Base-by-base conservation (phyloP, 2,329 filamentous ascomycete species). In the Penicillium sp. region DNA sequence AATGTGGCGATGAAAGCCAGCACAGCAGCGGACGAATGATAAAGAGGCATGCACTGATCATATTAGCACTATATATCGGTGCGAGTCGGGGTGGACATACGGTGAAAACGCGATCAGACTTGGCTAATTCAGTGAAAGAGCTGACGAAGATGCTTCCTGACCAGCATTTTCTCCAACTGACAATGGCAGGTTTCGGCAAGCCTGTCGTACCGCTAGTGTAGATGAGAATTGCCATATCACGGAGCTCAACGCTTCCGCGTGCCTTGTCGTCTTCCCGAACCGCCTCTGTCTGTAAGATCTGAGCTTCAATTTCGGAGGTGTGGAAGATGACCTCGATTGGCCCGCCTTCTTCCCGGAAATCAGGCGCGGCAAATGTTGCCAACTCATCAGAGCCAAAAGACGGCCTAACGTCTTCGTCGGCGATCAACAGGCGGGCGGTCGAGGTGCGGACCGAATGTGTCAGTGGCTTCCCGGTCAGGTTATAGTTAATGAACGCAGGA, bases 401-500 rank as follows among this genome's bases (percentile, higher is more conserved):
- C 45, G 82, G 79, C 31, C 81, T 83, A 7, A 91, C 81, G 19
- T 88, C 83, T 3, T 89, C 85, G 67, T 95, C 92, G 9, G 94
- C 83, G 21, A 97, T 74, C 60, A 93, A 80, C 2, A 96, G 71
- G 9, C 84, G 84, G 0, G 91, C 82, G 0, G 85, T 88, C 2
- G 91, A 90, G 1, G 87, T 86, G 66, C 84, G 85, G 49, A 96
- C 82, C 67, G 91, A 94, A 76, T 97, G 92, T 3, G 86, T 75
- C 64, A 97, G 80, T 0, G 91, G 84, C 30, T 89, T 86, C 13
- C 88, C 89, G 0, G 85, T 84, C 53, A 96, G 80, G 73, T 95
- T 95, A 78, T 93, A 94, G 77, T 97, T 97, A 78, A 96, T 90
- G 69, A 95, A 92, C 0, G 92, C 92, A 0, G 92, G 92, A 60